Conservation (phyloP, 2,329 filamentous ascomycete genomes). For the Fusarium sp. region DNA sequence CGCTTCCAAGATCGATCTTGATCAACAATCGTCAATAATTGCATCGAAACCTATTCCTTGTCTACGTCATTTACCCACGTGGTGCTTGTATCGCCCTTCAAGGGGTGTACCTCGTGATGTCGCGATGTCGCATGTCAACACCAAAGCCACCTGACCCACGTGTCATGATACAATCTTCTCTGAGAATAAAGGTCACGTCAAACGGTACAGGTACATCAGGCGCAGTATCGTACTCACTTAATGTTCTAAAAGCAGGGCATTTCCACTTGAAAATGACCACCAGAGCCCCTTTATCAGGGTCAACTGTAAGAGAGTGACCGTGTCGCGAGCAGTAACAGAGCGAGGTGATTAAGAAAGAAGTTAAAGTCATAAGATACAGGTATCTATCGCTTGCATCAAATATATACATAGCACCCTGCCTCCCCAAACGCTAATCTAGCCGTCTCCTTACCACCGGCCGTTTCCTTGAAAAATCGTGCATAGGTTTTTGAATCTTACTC, state of each 20-base stretch:
- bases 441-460: conserved; percentile 60
- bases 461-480: conserved; percentile 58
- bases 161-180: conserved; percentile 45
- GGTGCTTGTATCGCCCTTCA: conserved; percentile 28
- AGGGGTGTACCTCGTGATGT: conserved; percentile 41
- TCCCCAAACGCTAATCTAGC: conserved; percentile 57
- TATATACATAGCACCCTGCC: conserved; percentile 58
- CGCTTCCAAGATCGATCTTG: conserved; percentile 13
- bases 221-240: conserved; percentile 44
- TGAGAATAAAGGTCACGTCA: conserved; percentile 43
- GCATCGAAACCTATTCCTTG: conserved; percentile 12
- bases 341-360: conserved; percentile 45
- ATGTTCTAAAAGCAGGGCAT: conserved; percentile 42
- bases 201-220: conserved; percentile 46
- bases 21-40: conserved; percentile 29
- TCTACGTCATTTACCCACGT: conserved; percentile 45
- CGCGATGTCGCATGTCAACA: conserved; percentile 46
- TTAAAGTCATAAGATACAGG: conserved; percentile 56
- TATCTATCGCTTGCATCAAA: conserved; percentile 58
- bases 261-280: conserved; percentile 46
- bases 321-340: conserved; percentile 24
- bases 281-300: conserved; percentile 21
- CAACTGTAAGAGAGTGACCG: conserved; percentile 39
- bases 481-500: conserved; percentile 65
- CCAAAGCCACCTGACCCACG: conserved; percentile 48